Conservation (phyloP, 192 early-diverging fungal genomes). For the Oehlia diaphana region DNA sequence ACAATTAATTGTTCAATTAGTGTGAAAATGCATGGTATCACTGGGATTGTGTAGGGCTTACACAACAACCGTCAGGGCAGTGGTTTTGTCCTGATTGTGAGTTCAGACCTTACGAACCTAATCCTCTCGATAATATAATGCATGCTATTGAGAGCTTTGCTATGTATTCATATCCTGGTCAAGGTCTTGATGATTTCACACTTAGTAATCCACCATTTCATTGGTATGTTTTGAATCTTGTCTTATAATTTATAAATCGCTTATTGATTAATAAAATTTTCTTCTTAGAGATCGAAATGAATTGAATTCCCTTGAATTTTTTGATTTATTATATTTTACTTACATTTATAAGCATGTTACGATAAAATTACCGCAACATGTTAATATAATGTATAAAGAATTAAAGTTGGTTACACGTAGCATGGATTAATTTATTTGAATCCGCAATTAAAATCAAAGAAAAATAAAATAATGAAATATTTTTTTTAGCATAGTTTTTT, state of each 20-base stretch:
- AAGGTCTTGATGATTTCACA: conserved; percentile 11
- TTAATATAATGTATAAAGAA: background rate
- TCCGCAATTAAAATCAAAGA: background rate
- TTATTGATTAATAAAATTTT: background rate
- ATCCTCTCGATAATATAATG: conserved; percentile 3
- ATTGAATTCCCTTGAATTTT: background rate
- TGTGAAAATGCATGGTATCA: conserved; percentile 10
- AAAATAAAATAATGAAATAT: background rate
- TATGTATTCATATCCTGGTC: conserved; percentile 13
- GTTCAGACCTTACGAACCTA: conserved; percentile 16
- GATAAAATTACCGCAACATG: background rate
- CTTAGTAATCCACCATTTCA: conserved; percentile 12
- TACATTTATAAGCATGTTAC: background rate
- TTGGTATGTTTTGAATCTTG: background rate
- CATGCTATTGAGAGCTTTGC: conserved; percentile 7
- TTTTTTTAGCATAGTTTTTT: too few species aligned
- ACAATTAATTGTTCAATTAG: background rate
- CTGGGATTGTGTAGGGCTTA: conserved; percentile 9
- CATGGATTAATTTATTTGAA: background rate
- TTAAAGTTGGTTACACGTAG: background rate
- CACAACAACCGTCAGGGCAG: conserved; percentile 10
- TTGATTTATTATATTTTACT: background rate
- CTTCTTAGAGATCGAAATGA: background rate
- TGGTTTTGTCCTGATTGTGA: conserved; percentile 22
- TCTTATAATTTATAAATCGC: background rate